Conservation (phyloP, 73 alveolate species). For the Stentor roeselii region DNA sequence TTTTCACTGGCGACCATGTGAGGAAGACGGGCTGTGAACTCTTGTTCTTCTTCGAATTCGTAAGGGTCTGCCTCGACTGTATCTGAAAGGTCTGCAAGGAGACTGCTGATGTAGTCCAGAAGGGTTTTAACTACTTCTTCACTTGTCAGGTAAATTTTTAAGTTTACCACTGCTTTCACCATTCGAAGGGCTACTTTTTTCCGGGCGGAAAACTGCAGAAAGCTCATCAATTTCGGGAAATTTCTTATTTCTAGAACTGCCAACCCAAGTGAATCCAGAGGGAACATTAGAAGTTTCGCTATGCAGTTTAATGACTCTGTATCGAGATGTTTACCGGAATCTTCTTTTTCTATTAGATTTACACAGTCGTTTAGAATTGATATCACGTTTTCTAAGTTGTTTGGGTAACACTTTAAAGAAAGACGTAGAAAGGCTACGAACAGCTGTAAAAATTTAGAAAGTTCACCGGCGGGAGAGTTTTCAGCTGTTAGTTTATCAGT, state of each 20-base stretch:
- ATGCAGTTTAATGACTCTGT: slow-evolving; percentile 77
- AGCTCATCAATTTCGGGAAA: slow-evolving; percentile 78
- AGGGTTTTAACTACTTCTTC: slow-evolving; percentile 66
- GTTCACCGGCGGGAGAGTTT: slow-evolving; percentile 58
- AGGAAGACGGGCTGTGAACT: slow-evolving; percentile 75
- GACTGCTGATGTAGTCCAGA: slow-evolving; percentile 77
- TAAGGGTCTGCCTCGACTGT: slow-evolving; percentile 56
- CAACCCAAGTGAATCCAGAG: slow-evolving; percentile 78
- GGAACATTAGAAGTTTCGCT: slow-evolving; percentile 82
- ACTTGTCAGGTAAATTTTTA: slow-evolving; percentile 47
- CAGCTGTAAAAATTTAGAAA: slow-evolving; percentile 80
- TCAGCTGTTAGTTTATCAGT: slow-evolving; percentile 85
- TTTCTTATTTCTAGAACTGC: slow-evolving; percentile 79
- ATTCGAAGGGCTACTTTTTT: slow-evolving; percentile 79
- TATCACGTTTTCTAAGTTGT: slow-evolving; percentile 64
- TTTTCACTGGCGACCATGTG: slow-evolving; percentile 63
- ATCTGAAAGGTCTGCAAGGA: slow-evolving; percentile 68
- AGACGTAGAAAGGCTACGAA: slow-evolving; percentile 84
- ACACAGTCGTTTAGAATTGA: slow-evolving; percentile 73
- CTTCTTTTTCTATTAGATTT: slow-evolving; percentile 54
- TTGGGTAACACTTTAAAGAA: slow-evolving; percentile 87
- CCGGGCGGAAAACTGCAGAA: slow-evolving; percentile 70
- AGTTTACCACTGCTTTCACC: slow-evolving; percentile 66
- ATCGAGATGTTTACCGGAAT: slow-evolving; percentile 35
- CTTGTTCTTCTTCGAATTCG: slow-evolving; percentile 89